A percentile compares a stretch with the other conserved stretches of the same genome.
Evolutionary conservation across 2,329 filamentous ascomycete genomes (phyloP).

Genomic region (Orbilia blumenaviensis): DNA sequence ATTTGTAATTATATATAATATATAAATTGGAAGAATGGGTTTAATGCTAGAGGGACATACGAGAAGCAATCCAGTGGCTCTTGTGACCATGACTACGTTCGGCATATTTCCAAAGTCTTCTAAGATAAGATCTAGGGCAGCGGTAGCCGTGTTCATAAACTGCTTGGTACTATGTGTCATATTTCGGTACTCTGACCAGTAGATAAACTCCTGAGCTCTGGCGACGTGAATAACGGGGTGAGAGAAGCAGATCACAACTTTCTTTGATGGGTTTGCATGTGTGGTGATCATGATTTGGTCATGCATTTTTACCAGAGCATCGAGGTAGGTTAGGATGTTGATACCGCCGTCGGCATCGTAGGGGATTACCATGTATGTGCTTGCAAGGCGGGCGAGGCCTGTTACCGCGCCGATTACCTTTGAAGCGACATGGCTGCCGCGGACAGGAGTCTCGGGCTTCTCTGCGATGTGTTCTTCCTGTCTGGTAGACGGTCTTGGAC

Average conservation of each 20-base stretch:
- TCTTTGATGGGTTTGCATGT: background rate
- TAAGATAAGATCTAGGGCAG: conserved; percentile 29
- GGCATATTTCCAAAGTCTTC: conserved; percentile 15
- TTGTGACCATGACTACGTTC: conserved; percentile 40
- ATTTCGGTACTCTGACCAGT: conserved; percentile 18
- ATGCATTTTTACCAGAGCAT: conserved; percentile 38
- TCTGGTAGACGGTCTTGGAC: conserved; percentile 6
- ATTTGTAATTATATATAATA: background rate
- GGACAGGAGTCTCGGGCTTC: background rate
- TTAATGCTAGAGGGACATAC: conserved; percentile 9
- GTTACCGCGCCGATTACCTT: conserved; percentile 23
- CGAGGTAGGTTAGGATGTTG: conserved; percentile 27
- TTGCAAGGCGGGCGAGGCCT: conserved; percentile 24
- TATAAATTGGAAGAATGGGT: background rate
- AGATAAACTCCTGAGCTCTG: conserved; percentile 22
- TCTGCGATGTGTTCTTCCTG: conserved; percentile 13
- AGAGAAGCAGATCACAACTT: conserved; percentile 33
- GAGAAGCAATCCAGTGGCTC: conserved; percentile 2
- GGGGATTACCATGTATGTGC: conserved; percentile 31
- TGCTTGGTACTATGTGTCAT: conserved; percentile 12
- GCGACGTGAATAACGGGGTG: background rate
- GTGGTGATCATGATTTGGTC: conserved; percentile 16
- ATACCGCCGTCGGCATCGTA: conserved; percentile 3
- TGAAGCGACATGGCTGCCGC: conserved; percentile 24
- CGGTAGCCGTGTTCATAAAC: conserved; percentile 27